Base-by-base conservation (phyloP, 768 basidiomycete genomes). In the Pisolithus marmoratus region DNA sequence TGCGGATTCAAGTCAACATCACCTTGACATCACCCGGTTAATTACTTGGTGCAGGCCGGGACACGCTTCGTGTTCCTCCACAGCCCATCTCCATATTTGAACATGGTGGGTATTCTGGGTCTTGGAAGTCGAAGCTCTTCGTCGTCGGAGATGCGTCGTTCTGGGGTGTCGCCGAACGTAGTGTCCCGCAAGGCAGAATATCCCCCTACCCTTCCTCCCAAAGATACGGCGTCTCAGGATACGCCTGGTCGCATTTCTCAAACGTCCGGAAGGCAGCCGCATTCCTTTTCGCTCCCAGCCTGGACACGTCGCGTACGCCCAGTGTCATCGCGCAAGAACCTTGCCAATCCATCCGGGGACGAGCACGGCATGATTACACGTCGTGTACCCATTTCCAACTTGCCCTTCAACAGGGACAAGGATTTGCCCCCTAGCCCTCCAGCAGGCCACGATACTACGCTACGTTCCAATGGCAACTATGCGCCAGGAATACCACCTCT, bases 211-310 rank as follows among this genome's bases (percentile, higher is more conserved):
- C 51, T 76, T 23, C 60, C 77, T 31, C 61, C 76, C 44, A 75
- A 74, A 61, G 76, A 70, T 36, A 76, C 76, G 24, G 78, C 76
- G 20, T 70, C 72, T 56, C 65, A 69, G 37, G 69, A 74, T 8
- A 76, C 78, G 26, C 72, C 73, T 22, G 75, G 22, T 22, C 29
- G n/a, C 40, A 37, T 36, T 12, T 70, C 72, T 47, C 75, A 76
- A 12, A 71, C 78, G 12, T 76, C 53, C 9, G 49, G 57, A 44
- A 49, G 46, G 15, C 51, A 45, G 7, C 41, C 54, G 34, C 82
- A 81, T 66, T 81, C 87, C 68, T 81, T 87, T 66, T 82, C 85
- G 22, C 66, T 84, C 23, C 81, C 84, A 15, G 72, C 76, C 54
- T 85, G 84, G 84, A 78, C 73, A 60, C 83, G 78, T 58, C 82